Conservation (phyloP, 345 rosid species). For the Eucalyptus urophylla region DNA sequence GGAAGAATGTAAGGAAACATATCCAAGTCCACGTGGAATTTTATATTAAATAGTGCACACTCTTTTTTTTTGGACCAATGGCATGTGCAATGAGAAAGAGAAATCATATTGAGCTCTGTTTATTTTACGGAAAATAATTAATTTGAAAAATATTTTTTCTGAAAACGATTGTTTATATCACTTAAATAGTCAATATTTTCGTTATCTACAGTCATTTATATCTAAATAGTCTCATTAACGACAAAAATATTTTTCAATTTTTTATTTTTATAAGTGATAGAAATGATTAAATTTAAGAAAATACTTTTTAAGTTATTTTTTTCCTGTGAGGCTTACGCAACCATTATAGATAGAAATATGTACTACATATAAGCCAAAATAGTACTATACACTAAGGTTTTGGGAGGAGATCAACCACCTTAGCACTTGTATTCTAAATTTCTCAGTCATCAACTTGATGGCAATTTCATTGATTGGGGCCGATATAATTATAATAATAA, state of each 20-base stretch:
- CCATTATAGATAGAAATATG: not conserved
- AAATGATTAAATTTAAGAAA: too few species aligned
- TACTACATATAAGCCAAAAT: not conserved
- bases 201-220: too few species aligned
- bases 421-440: not conserved
- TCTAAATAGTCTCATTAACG: too few species aligned
- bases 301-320: too few species aligned
- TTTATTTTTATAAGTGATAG: too few species aligned
- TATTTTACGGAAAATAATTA: too few species aligned
- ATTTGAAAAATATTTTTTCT: too few species aligned
- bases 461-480: not conserved
- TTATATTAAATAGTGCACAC: not conserved
- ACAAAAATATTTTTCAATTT: too few species aligned
- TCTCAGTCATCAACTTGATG: not conserved
- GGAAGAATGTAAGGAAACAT: not conserved
- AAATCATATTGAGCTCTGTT: too few species aligned
- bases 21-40: not conserved
- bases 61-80: rapidly evolving
- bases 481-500: not conserved
- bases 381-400: not conserved
- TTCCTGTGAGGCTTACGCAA: too few species aligned
- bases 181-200: too few species aligned
- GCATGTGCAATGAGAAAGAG: not conserved
- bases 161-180: too few species aligned
- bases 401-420: not conserved